Evolutionary conservation across 768 basidiomycete genomes (phyloP).

Genomic region (Suillus sp.): DNA sequence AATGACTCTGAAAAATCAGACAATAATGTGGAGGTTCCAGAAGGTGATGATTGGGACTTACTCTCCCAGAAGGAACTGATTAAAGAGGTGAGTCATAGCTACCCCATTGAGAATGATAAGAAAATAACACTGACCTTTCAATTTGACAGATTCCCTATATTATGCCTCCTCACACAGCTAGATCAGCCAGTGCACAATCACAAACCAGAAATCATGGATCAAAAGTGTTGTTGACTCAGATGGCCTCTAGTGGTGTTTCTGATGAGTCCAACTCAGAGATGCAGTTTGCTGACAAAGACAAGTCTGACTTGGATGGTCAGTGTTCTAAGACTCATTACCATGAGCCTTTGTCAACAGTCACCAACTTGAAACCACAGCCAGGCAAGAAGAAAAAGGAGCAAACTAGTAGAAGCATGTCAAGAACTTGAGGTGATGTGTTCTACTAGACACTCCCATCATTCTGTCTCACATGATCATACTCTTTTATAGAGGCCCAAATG

Average conservation of each 20-base stretch:
- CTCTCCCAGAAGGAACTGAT: background rate
- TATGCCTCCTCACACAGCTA: background rate
- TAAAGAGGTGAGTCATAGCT: background rate
- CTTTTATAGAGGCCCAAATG: background rate
- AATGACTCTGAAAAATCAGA: background rate
- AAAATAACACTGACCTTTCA: too few species aligned
- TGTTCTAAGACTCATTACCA: background rate
- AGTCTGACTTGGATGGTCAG: background rate
- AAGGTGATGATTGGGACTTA: background rate
- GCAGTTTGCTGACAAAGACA: background rate
- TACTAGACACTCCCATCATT: background rate
- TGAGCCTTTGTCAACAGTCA: background rate
- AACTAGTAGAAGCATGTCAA: background rate
- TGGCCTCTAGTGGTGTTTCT: background rate
- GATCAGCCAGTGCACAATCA: background rate
- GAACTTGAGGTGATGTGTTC: background rate
- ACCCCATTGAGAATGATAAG: background rate
- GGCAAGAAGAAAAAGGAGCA: background rate
- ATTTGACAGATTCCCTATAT: background rate
- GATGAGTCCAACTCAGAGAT: background rate
- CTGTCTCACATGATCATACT: background rate
- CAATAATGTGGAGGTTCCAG: background rate
- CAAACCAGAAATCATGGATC: too few species aligned
- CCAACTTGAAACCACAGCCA: background rate
- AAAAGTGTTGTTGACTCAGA: background rate